A percentile compares a stretch with the other conserved stretches of the same genome.
phyloP scores from a whole-genome alignment of 495 filamentous ascomycete genomes.

The Hypoxylon lienhwacheense region DNA sequence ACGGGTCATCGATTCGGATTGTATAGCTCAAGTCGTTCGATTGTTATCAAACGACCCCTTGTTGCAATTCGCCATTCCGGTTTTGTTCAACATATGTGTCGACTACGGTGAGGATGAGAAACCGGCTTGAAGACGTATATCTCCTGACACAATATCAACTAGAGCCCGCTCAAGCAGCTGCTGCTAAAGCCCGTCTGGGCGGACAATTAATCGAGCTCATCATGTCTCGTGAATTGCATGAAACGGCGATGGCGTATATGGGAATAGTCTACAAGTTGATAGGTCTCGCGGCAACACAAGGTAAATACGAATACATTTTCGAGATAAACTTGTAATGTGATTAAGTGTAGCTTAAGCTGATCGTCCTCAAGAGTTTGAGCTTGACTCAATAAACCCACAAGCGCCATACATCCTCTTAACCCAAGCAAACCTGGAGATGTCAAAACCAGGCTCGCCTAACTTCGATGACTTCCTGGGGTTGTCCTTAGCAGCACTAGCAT shows the following conservation, averaged over 20 bases:
- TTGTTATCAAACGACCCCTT: slow-evolving; percentile 55
- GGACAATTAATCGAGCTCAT: slow-evolving; percentile 45
- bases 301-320: slow-evolving; percentile 28
- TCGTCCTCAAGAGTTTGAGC: slow-evolving; percentile 40
- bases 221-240: slow-evolving; percentile 36
- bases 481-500: slow-evolving; percentile 43
- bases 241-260: slow-evolving; percentile 37
- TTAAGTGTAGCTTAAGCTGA: slow-evolving; percentile 3
- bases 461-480: slow-evolving; percentile 44
- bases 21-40: slow-evolving; percentile 58
- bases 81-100: slow-evolving; percentile 72
- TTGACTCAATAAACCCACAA: slow-evolving; percentile 37
- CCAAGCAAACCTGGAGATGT: slow-evolving; percentile 26
- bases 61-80: slow-evolving; percentile 61
- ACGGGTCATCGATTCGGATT: slow-evolving; percentile 62
- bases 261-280: slow-evolving; percentile 52
- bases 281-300: slow-evolving; percentile 50
- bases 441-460: slow-evolving; percentile 26
- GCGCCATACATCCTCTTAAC: slow-evolving; percentile 42
- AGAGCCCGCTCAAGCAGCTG: slow-evolving; percentile 59
- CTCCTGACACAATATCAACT: slow-evolving; percentile 25
- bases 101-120: slow-evolving; percentile 63
- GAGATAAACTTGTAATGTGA: too few relatives aligned
- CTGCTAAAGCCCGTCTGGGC: slow-evolving; percentile 47
- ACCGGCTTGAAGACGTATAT: neutral